Evolutionary conservation across 176 grass and related monocot species (phyloP).

Genomic region (Alloteropsis semialata): DNA sequence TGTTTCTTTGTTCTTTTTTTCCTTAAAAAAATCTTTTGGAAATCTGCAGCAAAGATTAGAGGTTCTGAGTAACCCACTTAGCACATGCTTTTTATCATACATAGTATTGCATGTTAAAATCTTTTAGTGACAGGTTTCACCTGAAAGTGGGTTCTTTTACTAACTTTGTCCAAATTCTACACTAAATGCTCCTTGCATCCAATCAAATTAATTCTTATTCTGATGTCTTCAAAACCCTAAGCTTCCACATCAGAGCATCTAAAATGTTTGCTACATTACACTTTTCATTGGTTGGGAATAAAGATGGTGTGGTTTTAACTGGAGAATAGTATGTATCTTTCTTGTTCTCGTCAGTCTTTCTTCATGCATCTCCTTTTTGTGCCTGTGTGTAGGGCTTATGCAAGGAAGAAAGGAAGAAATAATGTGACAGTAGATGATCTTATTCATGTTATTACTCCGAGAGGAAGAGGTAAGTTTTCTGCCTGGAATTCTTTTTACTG

Average conservation of each 20-base stretch:
- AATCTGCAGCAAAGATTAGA: background rate
- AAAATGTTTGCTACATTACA: background rate
- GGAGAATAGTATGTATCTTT: background rate
- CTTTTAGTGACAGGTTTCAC: background rate
- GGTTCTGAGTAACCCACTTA: background rate
- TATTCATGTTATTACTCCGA: constrained; percentile 91
- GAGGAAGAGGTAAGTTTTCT: constrained; percentile 77
- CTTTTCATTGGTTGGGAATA: background rate
- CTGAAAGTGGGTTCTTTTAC: background rate
- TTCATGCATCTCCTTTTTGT: background rate
- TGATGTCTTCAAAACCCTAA: background rate
- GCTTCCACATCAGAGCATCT: background rate
- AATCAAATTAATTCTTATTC: background rate
- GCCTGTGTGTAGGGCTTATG: constrained; percentile 62
- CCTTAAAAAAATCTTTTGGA: background rate
- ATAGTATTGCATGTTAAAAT: background rate
- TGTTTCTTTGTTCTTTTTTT: background rate
- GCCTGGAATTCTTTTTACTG: background rate
- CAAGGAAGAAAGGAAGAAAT: constrained; percentile 97
- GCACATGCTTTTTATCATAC: background rate
- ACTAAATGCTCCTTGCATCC: background rate
- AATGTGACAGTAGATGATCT: constrained; percentile 97
- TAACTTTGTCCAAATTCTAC: background rate
- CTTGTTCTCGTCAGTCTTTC: background rate
- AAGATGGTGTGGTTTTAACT: background rate